Conservation (phyloP, 768 basidiomycete genomes). For the Solioccasus polychromus region DNA sequence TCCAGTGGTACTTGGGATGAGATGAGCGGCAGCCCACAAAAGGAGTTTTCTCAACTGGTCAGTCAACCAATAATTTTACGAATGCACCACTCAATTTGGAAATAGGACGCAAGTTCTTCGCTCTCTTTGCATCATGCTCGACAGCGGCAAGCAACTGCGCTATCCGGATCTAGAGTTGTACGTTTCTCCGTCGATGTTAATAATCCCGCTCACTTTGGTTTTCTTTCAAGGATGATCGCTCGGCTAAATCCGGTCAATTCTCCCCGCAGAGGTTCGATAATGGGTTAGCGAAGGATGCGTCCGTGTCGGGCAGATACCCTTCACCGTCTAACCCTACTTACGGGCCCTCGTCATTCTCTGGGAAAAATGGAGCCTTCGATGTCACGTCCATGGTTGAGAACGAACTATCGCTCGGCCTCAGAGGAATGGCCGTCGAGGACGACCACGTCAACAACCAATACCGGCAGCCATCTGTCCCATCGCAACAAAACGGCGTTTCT, state of each 20-base stretch:
- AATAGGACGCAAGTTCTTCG: slow-evolving; percentile 42
- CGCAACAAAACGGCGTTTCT: slow-evolving; percentile 29
- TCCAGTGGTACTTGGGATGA: slow-evolving; percentile 64
- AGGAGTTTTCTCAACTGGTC: slow-evolving; percentile 49
- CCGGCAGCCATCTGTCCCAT: slow-evolving; percentile 34
- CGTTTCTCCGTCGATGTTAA: slow-evolving; percentile 10
- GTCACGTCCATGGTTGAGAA: slow-evolving; percentile 44
- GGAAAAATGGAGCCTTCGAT: slow-evolving; percentile 36
- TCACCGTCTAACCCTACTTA: slow-evolving; percentile 45
- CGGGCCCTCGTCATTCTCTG: slow-evolving; percentile 29
- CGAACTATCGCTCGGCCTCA: slow-evolving; percentile 54
- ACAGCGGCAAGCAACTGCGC: slow-evolving; percentile 41
- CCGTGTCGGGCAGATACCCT: slow-evolving; percentile 40
- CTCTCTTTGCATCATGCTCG: slow-evolving; percentile 45
- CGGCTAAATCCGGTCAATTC: slow-evolving; percentile 46
- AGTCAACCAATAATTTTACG: slow-evolving; percentile 19
- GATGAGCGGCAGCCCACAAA: slow-evolving; percentile 43
- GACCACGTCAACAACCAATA: slow-evolving; percentile 41
- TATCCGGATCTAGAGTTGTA: slow-evolving; percentile 43
- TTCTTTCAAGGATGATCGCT: slow-evolving; percentile 44
- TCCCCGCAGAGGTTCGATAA: slow-evolving; percentile 56
- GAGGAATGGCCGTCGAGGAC: slow-evolving; percentile 61
- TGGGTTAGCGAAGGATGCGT: slow-evolving; percentile 40
- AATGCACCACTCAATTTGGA: slow-evolving; percentile 13
- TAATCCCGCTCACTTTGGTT: slow-evolving; percentile 11